Percentiles rank a stretch among this genome's conserved stretches.
phyloP scores from a whole-genome alignment of 306 rosid genomes.

The Castanopsis chinensis region DNA sequence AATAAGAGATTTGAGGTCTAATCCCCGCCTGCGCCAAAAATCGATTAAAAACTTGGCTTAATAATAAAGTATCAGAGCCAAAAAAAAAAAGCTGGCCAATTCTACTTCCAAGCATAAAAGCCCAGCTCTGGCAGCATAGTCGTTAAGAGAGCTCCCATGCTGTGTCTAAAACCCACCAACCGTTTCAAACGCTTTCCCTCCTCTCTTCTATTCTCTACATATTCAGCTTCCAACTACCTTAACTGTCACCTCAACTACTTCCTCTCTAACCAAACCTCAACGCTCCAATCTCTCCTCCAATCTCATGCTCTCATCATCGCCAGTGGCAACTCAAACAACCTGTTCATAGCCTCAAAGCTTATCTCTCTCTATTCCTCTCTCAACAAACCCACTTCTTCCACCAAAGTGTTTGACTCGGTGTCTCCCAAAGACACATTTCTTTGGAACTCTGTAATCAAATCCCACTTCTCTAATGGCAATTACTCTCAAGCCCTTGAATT shows the following conservation, averaged over 20 bases:
- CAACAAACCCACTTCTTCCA: slow-evolving; percentile 31
- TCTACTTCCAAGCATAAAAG: neutral
- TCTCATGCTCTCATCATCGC: slow-evolving; percentile 62
- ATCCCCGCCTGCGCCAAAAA: fast-evolving
- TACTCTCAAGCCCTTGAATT: slow-evolving; percentile 37
- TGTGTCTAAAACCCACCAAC: slow-evolving; percentile 2
- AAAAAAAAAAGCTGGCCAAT: neutral
- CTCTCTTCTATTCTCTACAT: slow-evolving; percentile 1
- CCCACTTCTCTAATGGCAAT: slow-evolving; percentile 57
- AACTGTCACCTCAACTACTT: slow-evolving; percentile 32
- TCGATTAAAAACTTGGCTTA: fast-evolving
- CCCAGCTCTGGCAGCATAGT: neutral
- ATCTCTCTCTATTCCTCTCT: slow-evolving; percentile 60
- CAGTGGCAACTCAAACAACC: slow-evolving; percentile 70
- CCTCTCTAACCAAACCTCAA: slow-evolving; percentile 37
- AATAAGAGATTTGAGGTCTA: fast-evolving
- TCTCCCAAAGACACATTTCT: slow-evolving; percentile 52
- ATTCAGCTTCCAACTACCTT: slow-evolving; percentile 18
- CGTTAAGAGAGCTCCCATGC: neutral
- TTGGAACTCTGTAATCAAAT: slow-evolving; percentile 75
- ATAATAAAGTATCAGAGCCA: too few species aligned
- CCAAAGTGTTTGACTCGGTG: slow-evolving; percentile 45
- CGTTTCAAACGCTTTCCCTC: slow-evolving; percentile 22
- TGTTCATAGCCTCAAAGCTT: slow-evolving; percentile 68
- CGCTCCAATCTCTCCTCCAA: slow-evolving; percentile 44